Conservation (phyloP, 345 rosid species). For the Aquilaria yunnanensis region DNA sequence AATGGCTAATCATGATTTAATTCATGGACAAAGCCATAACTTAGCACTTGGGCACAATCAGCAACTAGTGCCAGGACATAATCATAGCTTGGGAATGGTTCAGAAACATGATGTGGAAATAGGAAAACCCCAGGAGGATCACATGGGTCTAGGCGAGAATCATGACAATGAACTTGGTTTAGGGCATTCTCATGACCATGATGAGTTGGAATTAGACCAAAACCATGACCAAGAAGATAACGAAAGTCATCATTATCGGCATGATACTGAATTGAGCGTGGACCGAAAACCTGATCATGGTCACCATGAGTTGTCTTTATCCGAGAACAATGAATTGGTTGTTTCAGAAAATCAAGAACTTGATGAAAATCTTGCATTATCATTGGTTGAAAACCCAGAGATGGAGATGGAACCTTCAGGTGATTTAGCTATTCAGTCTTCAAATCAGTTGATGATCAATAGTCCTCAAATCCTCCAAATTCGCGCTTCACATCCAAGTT, state of each 20-base stretch:
- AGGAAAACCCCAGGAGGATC: slow-evolving; percentile 54
- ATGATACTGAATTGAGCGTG: slow-evolving; percentile 43
- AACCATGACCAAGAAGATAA: slow-evolving; percentile 56
- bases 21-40: slow-evolving; percentile 64
- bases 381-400: slow-evolving; percentile 55
- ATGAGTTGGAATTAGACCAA: slow-evolving; percentile 48
- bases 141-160: slow-evolving; percentile 51
- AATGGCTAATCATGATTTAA: slow-evolving; percentile 82
- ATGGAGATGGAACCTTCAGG: slow-evolving; percentile 41
- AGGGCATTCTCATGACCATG: slow-evolving; percentile 47
- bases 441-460: slow-evolving; percentile 30
- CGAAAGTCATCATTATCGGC: slow-evolving; percentile 41
- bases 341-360: slow-evolving; percentile 69
- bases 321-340: slow-evolving; percentile 52
- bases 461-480: slow-evolving; percentile 55
- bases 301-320: slow-evolving; percentile 46
- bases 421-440: slow-evolving; percentile 31
- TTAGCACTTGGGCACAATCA: slow-evolving; percentile 62
- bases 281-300: slow-evolving; percentile 47
- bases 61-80: slow-evolving; percentile 57
- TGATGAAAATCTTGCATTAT: slow-evolving; percentile 52
- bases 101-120: slow-evolving; percentile 65
- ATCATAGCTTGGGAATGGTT: slow-evolving; percentile 49
- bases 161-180: slow-evolving; percentile 58
- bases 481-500: slow-evolving; percentile 42